Conservation (phyloP, 2,329 filamentous ascomycete species). For the Aspergillus terreus region DNA sequence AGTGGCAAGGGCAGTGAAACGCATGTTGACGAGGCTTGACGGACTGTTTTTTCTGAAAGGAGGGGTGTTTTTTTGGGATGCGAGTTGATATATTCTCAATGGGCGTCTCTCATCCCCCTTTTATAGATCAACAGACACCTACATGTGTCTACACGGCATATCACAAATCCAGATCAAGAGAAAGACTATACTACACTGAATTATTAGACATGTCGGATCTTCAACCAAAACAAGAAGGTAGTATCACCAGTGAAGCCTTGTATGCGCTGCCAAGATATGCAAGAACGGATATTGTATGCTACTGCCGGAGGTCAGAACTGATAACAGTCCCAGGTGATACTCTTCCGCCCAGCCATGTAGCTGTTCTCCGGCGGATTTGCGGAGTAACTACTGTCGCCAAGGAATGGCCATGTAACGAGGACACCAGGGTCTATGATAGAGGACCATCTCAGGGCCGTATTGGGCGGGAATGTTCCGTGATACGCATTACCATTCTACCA, state of each 20-base stretch:
- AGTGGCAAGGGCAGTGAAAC: conserved; percentile 16
- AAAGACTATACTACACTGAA: background rate
- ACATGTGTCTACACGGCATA: background rate
- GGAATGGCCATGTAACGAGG: too few species aligned
- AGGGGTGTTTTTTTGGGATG: background rate
- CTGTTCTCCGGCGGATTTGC: background rate
- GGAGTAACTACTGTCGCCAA: too few species aligned
- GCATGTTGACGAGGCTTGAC: conserved; percentile 15
- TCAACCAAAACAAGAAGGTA: conserved; percentile 11
- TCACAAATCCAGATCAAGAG: background rate
- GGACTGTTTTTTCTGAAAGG: background rate
- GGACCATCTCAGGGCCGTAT: too few species aligned
- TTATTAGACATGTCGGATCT: background rate
- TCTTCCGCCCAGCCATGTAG: background rate
- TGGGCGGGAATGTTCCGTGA: too few species aligned
- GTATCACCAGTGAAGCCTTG: conserved; percentile 7
- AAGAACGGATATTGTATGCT: background rate
- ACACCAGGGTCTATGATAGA: too few species aligned
- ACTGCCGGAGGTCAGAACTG: background rate
- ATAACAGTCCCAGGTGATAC: background rate
- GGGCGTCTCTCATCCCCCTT: background rate
- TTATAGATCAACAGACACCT: too few species aligned
- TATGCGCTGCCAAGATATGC: background rate
- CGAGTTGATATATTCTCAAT: background rate
- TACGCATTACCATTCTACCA: too few species aligned